Percentiles rank a stretch among this genome's conserved stretches.
Evolutionary conservation across 2,329 filamentous ascomycete species (phyloP).

Genomic region (Aspergillus pseudoglaucus): DNA sequence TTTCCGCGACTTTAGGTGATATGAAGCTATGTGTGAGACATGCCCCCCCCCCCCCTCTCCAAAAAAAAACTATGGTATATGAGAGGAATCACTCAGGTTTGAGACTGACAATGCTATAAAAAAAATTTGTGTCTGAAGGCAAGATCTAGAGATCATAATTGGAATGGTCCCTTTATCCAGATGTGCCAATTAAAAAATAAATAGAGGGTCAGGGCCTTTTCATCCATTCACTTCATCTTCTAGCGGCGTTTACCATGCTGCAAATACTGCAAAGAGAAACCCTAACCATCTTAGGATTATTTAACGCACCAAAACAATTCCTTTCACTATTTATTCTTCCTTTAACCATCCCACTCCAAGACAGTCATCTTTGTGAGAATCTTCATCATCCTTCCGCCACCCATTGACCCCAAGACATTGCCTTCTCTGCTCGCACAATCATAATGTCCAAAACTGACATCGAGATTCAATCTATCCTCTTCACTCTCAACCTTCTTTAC

Average conservation of each 20-base stretch:
- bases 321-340: too few species aligned
- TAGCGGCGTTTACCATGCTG: too few species aligned
- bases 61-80: neutral
- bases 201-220: too few species aligned
- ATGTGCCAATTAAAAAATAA: too few species aligned
- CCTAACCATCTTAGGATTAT: too few species aligned
- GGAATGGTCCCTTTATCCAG: too few species aligned
- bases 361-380: constrained; percentile 41
- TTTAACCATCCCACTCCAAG: constrained; percentile 41
- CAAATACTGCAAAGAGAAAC: too few species aligned
- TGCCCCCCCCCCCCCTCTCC: too few species aligned
- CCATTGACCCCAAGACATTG: neutral
- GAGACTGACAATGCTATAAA: neutral
- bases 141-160: too few species aligned
- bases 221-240: too few species aligned
- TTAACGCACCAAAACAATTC: too few species aligned
- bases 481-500: neutral
- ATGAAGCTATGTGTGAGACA: neutral
- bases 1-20: neutral
- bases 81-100: neutral
- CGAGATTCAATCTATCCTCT: constrained; percentile 3
- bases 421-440: neutral
- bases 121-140: too few species aligned
- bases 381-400: neutral
- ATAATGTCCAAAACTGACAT: constrained; percentile 4